These are phyloP conservation scores for Farysia itapuensis DNA, from an alignment of 1,284 basidiomycete species.

Conservation along the genomic window DNA sequence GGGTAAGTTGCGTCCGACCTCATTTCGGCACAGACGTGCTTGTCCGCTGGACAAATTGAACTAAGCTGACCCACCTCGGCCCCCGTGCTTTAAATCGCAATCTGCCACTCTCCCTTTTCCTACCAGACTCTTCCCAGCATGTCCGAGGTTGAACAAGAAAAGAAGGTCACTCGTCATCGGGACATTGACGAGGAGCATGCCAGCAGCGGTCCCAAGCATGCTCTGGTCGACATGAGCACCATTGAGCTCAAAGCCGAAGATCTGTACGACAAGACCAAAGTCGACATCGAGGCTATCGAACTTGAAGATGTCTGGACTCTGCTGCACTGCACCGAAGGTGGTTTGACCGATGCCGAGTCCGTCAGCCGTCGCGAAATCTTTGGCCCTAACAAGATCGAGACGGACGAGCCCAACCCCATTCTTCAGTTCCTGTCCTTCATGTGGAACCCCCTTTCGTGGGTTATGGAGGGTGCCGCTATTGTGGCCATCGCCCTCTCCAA, in stretches of 20 bases:
- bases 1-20: no score
- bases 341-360: constrained; percentile 77
- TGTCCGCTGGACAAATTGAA: no score
- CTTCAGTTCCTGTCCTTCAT: constrained; percentile 61
- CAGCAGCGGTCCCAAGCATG: constrained; percentile 50
- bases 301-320: constrained; percentile 96
- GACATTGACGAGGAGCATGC: constrained; percentile 46
- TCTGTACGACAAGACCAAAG: constrained; percentile 97
- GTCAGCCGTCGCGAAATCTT: constrained; percentile 85
- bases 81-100: no score
- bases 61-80: no score
- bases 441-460: constrained; percentile 67
- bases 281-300: constrained; percentile 94
- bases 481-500: constrained; percentile 96
- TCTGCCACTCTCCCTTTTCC: constrained; percentile 1
- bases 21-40: no score
- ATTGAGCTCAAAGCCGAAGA: constrained; percentile 91
- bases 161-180: constrained; percentile 43
- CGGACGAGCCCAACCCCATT: constrained; percentile 71
- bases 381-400: constrained; percentile 84
- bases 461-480: constrained; percentile 96
- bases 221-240: constrained; percentile 61
- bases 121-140: constrained; percentile 10
- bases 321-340: constrained; percentile 79
- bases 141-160: constrained; percentile 34